phyloP scores from a whole-genome alignment of 805 yeast species.

The Starmerella vitae region DNA sequence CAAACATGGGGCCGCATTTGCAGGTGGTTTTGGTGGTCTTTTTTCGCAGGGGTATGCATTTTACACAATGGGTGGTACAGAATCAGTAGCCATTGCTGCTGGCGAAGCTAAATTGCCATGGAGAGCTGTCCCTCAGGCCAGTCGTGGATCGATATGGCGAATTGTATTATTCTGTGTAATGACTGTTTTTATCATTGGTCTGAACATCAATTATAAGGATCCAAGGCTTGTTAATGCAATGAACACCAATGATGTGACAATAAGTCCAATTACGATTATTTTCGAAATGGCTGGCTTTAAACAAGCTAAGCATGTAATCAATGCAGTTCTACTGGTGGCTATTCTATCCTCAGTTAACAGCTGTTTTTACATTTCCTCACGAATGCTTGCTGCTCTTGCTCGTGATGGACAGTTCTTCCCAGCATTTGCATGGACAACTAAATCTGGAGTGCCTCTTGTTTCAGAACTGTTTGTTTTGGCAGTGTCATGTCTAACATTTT shows the following conservation, averaged over 20 bases:
- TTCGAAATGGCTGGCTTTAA: slow-evolving; percentile 38
- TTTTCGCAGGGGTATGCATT: slow-evolving; percentile 38
- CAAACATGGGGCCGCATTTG: slow-evolving; percentile 19
- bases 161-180: slow-evolving; percentile 39
- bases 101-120: slow-evolving; percentile 46
- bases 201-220: slow-evolving; percentile 42
- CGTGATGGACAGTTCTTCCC: slow-evolving; percentile 44
- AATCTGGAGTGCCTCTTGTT: slow-evolving; percentile 44
- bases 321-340: slow-evolving; percentile 47
- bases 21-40: slow-evolving; percentile 22
- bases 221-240: slow-evolving; percentile 31
- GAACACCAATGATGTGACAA: slow-evolving; percentile 38
- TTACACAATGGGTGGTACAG: slow-evolving; percentile 43
- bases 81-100: slow-evolving; percentile 42
- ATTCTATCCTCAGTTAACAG: slow-evolving; percentile 53
- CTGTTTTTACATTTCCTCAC: slow-evolving; percentile 48
- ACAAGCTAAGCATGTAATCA: slow-evolving; percentile 36
- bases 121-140: slow-evolving; percentile 43
- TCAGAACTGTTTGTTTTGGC: slow-evolving; percentile 40
- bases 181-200: slow-evolving; percentile 39
- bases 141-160: slow-evolving; percentile 39
- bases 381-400: slow-evolving; percentile 48
- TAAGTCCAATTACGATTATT: slow-evolving; percentile 37
- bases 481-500: slow-evolving; percentile 47
- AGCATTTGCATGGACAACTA: slow-evolving; percentile 37